Evolutionary conservation across 352 stramenopile genomes (phyloP).

Genomic region (Phytophthora rubi): DNA sequence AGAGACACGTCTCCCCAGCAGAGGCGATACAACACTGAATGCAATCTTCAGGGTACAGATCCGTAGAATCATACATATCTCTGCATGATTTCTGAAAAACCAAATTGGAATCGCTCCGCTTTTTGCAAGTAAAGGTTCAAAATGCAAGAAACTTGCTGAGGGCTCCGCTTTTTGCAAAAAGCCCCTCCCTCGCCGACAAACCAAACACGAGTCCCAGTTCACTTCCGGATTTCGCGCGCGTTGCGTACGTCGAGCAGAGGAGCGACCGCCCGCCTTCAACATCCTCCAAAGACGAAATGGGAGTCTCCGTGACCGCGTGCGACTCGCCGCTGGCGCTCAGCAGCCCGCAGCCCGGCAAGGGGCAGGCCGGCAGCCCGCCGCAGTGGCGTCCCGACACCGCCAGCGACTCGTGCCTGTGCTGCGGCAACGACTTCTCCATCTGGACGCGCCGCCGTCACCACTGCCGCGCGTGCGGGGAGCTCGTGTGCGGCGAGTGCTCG

Average conservation of each 20-base stretch:
- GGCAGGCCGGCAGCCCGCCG: slow-evolving; percentile 24
- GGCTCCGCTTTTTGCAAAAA: too few relatives aligned
- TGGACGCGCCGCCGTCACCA: slow-evolving; percentile 78
- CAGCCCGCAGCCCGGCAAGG: slow-evolving; percentile 17
- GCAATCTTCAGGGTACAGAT: too few relatives aligned
- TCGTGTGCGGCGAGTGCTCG: slow-evolving; percentile 79
- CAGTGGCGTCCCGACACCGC: slow-evolving; percentile 76
- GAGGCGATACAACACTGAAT: too few relatives aligned
- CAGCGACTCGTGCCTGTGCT: slow-evolving; percentile 77
- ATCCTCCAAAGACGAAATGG: slow-evolving; percentile 13
- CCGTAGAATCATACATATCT: too few relatives aligned
- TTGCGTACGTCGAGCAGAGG: slow-evolving; percentile 33
- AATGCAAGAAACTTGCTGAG: too few relatives aligned
- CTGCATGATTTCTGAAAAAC: too few relatives aligned
- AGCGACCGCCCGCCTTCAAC: slow-evolving; percentile 14
- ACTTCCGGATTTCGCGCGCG: slow-evolving; percentile 38
- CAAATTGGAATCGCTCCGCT: too few relatives aligned
- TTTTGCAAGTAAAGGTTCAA: too few relatives aligned
- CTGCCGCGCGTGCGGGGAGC: slow-evolving; percentile 78
- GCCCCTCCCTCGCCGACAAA: slow-evolving; percentile 1
- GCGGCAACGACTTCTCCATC: slow-evolving; percentile 72
- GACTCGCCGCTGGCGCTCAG: slow-evolving; percentile 30
- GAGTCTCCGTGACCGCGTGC: slow-evolving; percentile 32
- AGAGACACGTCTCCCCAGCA: too few relatives aligned
- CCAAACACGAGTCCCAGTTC: slow-evolving; percentile 10